Evolutionary conservation across 2,329 filamentous ascomycete genomes (phyloP).

Genomic region (Dactylellina leptospora): DNA sequence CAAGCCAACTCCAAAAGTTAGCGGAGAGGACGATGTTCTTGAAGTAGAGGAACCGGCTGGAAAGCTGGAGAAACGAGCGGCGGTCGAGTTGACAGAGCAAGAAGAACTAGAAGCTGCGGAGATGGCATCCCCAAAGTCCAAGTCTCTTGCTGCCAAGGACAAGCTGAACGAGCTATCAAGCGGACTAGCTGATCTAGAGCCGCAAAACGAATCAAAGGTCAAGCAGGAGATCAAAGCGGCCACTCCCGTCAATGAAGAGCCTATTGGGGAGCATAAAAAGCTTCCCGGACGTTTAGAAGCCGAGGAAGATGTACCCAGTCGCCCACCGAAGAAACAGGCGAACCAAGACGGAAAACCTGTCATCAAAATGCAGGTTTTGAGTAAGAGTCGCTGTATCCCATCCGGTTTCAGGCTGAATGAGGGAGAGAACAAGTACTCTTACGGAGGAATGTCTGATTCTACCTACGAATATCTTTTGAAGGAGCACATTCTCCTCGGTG

Average conservation of each 20-base stretch:
- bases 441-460: slow-evolving; percentile 75
- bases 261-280: neutral
- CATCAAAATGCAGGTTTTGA: slow-evolving; percentile 57
- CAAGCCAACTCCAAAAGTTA: slow-evolving; percentile 22
- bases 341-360: neutral
- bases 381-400: slow-evolving; percentile 59
- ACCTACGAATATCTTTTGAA: slow-evolving; percentile 77
- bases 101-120: slow-evolving; percentile 12
- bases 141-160: slow-evolving; percentile 11
- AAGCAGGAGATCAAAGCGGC: no score
- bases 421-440: slow-evolving; percentile 62
- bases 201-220: neutral
- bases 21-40: slow-evolving; percentile 31
- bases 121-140: neutral
- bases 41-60: neutral
- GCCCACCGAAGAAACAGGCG: neutral
- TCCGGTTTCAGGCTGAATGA: slow-evolving; percentile 46
- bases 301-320: no score
- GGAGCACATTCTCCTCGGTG: slow-evolving; percentile 79
- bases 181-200: slow-evolving; percentile 38
- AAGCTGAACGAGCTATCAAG: slow-evolving; percentile 26
- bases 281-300: neutral
- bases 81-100: slow-evolving; percentile 8
- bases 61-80: neutral
- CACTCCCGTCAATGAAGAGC: neutral